Conservation (phyloP, 345 rosid species). For the Aquilaria yunnanensis region DNA sequence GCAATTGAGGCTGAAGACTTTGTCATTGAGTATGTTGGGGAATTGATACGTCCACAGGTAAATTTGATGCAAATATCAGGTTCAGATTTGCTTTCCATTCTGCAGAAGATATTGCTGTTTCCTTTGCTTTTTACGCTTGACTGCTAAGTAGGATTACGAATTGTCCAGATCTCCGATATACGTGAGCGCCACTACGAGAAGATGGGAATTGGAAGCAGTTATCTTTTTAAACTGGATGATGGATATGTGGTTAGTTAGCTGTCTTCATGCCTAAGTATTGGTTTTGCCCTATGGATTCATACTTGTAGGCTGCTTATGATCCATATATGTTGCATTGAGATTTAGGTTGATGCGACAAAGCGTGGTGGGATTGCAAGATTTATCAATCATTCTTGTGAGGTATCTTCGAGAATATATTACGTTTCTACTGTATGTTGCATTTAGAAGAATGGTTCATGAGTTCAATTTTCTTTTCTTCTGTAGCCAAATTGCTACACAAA, state of each 20-base stretch:
- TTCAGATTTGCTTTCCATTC: slow-evolving; percentile 1
- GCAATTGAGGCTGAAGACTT: slow-evolving; percentile 97
- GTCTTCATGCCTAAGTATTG: background rate
- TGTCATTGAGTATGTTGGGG: slow-evolving; percentile 98
- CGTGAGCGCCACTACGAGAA: slow-evolving; percentile 91
- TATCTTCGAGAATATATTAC: slow-evolving; percentile 19
- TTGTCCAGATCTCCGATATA: slow-evolving; percentile 87
- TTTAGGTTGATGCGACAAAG: slow-evolving; percentile 96
- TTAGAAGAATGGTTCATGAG: slow-evolving; percentile 19
- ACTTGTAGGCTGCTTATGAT: slow-evolving; percentile 5
- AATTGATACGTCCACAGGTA: slow-evolving; percentile 89
- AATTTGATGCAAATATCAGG: slow-evolving; percentile 19
- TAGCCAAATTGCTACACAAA: slow-evolving; percentile 99
- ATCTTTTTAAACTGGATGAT: slow-evolving; percentile 97
- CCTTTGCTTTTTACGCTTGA: slow-evolving; percentile 7
- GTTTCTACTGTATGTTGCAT: slow-evolving; percentile 10
- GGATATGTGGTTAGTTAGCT: slow-evolving; percentile 82
- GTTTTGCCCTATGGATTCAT: background rate
- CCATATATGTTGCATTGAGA: slow-evolving; percentile 11
- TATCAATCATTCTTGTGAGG: slow-evolving; percentile 99
- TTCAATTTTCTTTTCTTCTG: slow-evolving; percentile 22
- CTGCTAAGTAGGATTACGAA: slow-evolving; percentile 16
- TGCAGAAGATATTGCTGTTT: slow-evolving; percentile 1
- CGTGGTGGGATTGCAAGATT: slow-evolving; percentile 99
- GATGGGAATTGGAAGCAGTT: slow-evolving; percentile 99